These are phyloP conservation scores for Fistulinella prunicolor DNA, from an alignment of 768 basidiomycete species.

Conservation along the genomic window DNA sequence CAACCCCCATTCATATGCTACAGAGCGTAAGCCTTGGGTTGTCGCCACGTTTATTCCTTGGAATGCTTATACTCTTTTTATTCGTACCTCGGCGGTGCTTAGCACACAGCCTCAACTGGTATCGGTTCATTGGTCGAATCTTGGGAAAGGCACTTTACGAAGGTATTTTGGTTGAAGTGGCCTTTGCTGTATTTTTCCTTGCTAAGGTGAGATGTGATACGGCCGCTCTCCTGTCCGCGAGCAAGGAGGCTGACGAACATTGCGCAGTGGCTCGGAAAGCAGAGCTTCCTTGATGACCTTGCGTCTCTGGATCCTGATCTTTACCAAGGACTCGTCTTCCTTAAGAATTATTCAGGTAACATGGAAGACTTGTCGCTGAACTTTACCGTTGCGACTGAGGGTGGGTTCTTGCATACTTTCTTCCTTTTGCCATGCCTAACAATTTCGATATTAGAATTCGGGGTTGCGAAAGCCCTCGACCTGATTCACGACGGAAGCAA, in stretches of 20 bases:
- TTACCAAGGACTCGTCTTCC: slow-evolving; percentile 86
- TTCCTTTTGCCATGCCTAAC: background rate
- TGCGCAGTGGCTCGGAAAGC: slow-evolving; percentile 84
- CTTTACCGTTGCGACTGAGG: slow-evolving; percentile 85
- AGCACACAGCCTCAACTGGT: slow-evolving; percentile 91
- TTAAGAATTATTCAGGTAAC: slow-evolving; percentile 88
- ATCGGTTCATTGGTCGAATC: slow-evolving; percentile 87
- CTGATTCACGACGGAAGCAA: slow-evolving; percentile 81
- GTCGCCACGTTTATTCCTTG: background rate
- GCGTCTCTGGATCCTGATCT: slow-evolving; percentile 88
- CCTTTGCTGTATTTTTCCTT: slow-evolving; percentile 94
- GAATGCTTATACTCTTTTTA: background rate
- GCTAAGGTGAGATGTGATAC: slow-evolving; percentile 56
- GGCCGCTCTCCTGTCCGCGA: background rate
- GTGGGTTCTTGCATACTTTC: slow-evolving; percentile 43
- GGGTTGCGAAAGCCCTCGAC: slow-evolving; percentile 69
- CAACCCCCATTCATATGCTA: slow-evolving; percentile 88
- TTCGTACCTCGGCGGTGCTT: background rate
- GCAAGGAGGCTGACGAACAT: background rate
- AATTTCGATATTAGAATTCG: slow-evolving; percentile 60
- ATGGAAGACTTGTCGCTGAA: slow-evolving; percentile 87
- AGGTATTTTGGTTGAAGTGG: slow-evolving; percentile 91
- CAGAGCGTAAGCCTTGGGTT: slow-evolving; percentile 58
- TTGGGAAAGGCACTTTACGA: slow-evolving; percentile 97
- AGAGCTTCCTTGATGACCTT: slow-evolving; percentile 91